Conservation (phyloP, 495 filamentous ascomycete species). For the Neurospora sp. region DNA sequence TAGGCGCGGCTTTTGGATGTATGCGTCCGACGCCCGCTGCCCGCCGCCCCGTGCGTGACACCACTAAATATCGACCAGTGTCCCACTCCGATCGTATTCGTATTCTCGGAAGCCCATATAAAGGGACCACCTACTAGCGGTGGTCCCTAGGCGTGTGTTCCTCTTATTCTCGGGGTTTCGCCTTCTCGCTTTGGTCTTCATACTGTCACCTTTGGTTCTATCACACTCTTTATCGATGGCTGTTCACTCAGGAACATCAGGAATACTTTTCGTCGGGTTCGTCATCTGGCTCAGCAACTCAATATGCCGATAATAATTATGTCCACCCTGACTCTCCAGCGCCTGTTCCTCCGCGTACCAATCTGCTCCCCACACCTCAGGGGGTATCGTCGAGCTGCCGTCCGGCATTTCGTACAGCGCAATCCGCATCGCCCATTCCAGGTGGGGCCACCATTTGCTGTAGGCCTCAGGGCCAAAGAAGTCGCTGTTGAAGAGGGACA, state of each 20-base stretch:
- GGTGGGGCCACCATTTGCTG: slow-evolving; percentile 42
- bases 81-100: background rate
- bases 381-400: slow-evolving; percentile 29
- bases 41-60: background rate
- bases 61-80: background rate
- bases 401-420: slow-evolving; percentile 31
- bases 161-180: background rate
- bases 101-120: background rate
- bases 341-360: slow-evolving; percentile 33
- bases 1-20: background rate
- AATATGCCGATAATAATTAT: slow-evolving; percentile 34
- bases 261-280: slow-evolving; percentile 25
- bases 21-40: background rate
- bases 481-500: slow-evolving; percentile 38
- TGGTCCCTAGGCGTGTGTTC: background rate
- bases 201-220: background rate
- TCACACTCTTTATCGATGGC: background rate
- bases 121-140: background rate
- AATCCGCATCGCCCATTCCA: slow-evolving; percentile 46
- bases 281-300: slow-evolving; percentile 40
- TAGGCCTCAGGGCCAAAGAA: slow-evolving; percentile 29
- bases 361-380: slow-evolving; percentile 40
- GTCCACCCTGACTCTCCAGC: slow-evolving; percentile 15
- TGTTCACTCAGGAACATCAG: slow-evolving; percentile 15
- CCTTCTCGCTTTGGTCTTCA: background rate